phyloP scores from a whole-genome alignment of 2,329 filamentous ascomycete genomes.

The Fusarium sp. region DNA sequence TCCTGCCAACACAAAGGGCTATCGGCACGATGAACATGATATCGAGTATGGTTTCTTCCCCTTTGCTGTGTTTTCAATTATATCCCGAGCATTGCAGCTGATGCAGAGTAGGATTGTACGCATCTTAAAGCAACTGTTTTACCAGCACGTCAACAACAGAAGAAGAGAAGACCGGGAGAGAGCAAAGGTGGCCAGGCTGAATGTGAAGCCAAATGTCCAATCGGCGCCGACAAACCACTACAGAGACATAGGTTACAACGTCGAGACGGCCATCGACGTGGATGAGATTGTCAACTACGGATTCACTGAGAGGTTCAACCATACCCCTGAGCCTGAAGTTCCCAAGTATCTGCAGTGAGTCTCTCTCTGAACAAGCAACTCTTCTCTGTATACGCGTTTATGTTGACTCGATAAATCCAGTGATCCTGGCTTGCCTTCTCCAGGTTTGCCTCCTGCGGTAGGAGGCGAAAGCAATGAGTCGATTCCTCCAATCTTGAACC shows the following conservation, averaged over 20 bases:
- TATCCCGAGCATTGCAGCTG: not conserved
- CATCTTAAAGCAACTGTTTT: slow-evolving; percentile 6
- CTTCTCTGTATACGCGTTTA: too few species aligned
- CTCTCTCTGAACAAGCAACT: fast-evolving
- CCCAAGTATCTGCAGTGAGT: not conserved
- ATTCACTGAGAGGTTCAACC: not conserved
- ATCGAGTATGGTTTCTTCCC: not conserved
- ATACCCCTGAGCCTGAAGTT: not conserved
- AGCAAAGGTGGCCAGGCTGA: too few species aligned
- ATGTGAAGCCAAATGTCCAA: too few species aligned
- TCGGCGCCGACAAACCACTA: too few species aligned
- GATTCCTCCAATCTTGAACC: too few species aligned
- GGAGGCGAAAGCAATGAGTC: not conserved
- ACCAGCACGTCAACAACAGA: slow-evolving; percentile 3
- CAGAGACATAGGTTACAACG: not conserved
- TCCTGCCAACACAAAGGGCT: not conserved
- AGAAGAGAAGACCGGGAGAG: not conserved
- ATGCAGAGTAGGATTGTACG: not conserved
- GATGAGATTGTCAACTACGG: not conserved
- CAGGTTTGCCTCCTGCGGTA: not conserved
- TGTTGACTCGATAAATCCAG: not conserved
- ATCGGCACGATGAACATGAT: not conserved
- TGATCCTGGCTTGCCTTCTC: not conserved
- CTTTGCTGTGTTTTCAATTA: not conserved
- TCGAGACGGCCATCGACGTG: not conserved